Conservation (phyloP, 257 asterid genomes). For the Striga asiatica region DNA sequence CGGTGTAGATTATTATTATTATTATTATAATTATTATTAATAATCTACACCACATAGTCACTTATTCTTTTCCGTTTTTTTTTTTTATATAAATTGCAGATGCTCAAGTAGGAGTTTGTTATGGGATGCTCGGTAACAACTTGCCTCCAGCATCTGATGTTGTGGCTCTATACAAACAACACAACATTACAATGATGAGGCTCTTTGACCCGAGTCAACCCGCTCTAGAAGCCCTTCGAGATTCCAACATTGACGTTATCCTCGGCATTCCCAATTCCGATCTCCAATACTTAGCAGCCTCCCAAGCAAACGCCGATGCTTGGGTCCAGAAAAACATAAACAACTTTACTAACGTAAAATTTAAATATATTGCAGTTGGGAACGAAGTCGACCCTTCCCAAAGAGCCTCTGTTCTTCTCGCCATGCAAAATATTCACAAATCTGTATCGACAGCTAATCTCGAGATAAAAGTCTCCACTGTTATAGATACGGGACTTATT, state of each 20-base stretch:
- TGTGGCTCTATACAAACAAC: constrained; percentile 16
- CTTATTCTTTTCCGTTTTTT: no score
- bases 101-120: constrained; percentile 21
- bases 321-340: constrained; percentile 27
- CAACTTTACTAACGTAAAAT: neutral
- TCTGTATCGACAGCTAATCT: constrained; percentile 13
- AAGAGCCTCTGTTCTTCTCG: constrained; percentile 13
- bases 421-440: constrained; percentile 11
- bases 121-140: constrained; percentile 11
- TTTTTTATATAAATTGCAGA: no score
- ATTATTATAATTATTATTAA: no score
- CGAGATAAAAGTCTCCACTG: constrained; percentile 14
- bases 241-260: constrained; percentile 26
- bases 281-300: constrained; percentile 12
- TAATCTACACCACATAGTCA: no score
- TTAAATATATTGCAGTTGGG: constrained; percentile 19
- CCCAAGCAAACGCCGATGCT: constrained; percentile 14
- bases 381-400: constrained; percentile 24
- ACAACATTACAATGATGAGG: constrained; percentile 24
- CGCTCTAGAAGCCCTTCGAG: constrained; percentile 22
- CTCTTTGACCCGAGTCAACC: constrained; percentile 21
- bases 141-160: constrained; percentile 17
- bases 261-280: constrained; percentile 19
- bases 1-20: no score
- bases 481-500: neutral